A percentile compares a stretch with the other conserved stretches of the same genome.
phyloP scores from a whole-genome alignment of 345 rosid species.

The Arabidopsis arenosa region DNA sequence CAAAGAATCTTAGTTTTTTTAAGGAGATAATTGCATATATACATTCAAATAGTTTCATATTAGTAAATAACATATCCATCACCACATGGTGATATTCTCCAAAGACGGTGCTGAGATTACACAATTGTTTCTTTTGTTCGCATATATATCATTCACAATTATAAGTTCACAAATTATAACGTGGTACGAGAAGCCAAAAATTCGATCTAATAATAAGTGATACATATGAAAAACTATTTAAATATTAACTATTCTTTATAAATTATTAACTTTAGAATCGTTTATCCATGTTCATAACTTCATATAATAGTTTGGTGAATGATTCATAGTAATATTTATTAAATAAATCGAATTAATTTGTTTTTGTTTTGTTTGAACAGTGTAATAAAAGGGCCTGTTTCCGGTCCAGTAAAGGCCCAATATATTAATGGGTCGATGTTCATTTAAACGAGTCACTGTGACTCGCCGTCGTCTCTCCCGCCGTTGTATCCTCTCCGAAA shows the following conservation, averaged over 20 bases:
- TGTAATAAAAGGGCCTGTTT: slow-evolving; percentile 4
- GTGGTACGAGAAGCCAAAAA: slow-evolving; percentile 14
- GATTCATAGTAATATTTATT: not conserved
- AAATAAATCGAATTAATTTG: not conserved
- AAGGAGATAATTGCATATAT: slow-evolving; percentile 13
- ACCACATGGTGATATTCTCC: slow-evolving; percentile 37
- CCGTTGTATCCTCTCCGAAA: slow-evolving; percentile 22
- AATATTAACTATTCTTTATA: not conserved
- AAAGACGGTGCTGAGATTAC: slow-evolving; percentile 32
- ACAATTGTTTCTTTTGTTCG: slow-evolving; percentile 26
- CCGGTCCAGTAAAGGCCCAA: not conserved
- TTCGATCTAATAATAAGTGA: slow-evolving; percentile 6
- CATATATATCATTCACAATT: slow-evolving; percentile 34
- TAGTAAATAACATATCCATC: slow-evolving; percentile 20
- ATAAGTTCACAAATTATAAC: slow-evolving; percentile 8
- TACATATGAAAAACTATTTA: slow-evolving; percentile 20
- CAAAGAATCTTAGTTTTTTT: not conserved
- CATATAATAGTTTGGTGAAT: slow-evolving; percentile 5
- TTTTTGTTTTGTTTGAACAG: no score
- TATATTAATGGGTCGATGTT: not conserved
- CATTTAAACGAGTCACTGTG: slow-evolving; percentile 15
- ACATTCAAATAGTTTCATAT: slow-evolving; percentile 9
- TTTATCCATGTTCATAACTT: slow-evolving; percentile 9
- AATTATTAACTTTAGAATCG: not conserved
- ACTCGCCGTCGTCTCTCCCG: slow-evolving; percentile 30